Base-by-base conservation (phyloP, 2,329 filamentous ascomycete species). In the Ophiocordyceps camponoti-saundersi region DNA sequence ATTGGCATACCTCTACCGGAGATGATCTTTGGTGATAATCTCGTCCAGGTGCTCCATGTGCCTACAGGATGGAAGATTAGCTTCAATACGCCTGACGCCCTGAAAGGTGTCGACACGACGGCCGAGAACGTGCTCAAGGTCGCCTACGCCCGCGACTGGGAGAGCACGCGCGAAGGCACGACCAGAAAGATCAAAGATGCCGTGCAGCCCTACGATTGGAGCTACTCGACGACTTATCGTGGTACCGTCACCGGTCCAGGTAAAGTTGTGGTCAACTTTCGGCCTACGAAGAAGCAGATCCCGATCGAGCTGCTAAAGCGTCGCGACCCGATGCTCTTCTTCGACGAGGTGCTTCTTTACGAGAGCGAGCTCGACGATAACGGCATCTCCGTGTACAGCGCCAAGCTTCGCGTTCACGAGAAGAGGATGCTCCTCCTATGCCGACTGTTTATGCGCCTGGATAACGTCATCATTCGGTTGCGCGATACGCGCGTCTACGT, bases 11-110 rank as follows among this genome's bases (percentile, higher is more conserved):
- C 90, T 18, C 79, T 90, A 40, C 92, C 92, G 10, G 92, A 98
- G 68, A 98, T 98, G 92, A 98, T 98, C 53, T 98, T 98, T 60
- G 92, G 92, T 51, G 89, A 98, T 69, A 98, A 98, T 63, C 69
- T 83, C 48, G 80, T 94, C 40, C 68, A 77, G 7, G 73, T 98
- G 50, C 71, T 79, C 46, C 87, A 96, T 66, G 51, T 67, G n/a
- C 72, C 75, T 20, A 79, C 75, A n/a, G 77, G 79, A 42, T 98
- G 88, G 87, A 69, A 70, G 42, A 70, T 96, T 51, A 67, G 73
- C 46, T 98, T 96, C 70, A 82, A 82, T 60, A 84, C 92, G 21
- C 84, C 80, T 55, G 86, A 90, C 60, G 92, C 90, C 22, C 73
- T 98, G 52, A 87, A 95, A 63, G 72, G 73, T 49, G 92, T 98